Evolutionary conservation across 192 early-diverging fungal genomes (phyloP), one percentile per base, ranked within the genome.

Genomic region (Entrophospora sp.): DNA sequence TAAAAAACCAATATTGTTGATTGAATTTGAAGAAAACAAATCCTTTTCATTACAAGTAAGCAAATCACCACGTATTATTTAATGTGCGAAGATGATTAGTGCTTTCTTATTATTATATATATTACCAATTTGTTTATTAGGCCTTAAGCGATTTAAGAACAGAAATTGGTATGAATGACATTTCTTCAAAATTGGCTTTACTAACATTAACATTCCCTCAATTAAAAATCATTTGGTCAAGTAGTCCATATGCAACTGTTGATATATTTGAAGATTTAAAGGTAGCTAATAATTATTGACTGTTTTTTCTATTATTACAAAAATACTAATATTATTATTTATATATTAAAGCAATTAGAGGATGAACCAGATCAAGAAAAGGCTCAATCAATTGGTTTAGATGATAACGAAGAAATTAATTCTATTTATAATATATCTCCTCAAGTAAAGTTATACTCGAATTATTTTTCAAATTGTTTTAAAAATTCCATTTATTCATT

Each of bases 251-350:
- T 58, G 91, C 87, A 30, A 95, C 93, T 0, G 92, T 91, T 5
- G 81, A 83, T 31, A 91, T 98, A 40, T 96, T 98, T 69, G 79
- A 87, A 40, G 91, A 97, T 72, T 77, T 98, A 55, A 96, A 98
- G 78, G 81, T 81, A 66, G 62, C 73, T 71, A 28, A 28, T 35
- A 35, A 43, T 30, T 13, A 16, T 16, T 16, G 0, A 32, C 5
- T 22, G 10, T 0, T 22, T 37, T 24, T n/a, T 14, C 10, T 56
- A 12, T 24, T 27, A n/a, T 25, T 27, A 51, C 32, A 13, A 34
- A 36, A 32, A 18, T 61, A 57, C 24, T 62, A 34, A 25, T 40
- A 48, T 61, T 44, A 66, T 8, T 53, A 38, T 51, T 31, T 61
- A 4, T 38, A n/a, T 40, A 20, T n/a, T 14, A 20, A 61, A 91